Base-by-base conservation (phyloP, 352 stramenopile genomes). In the Plasmopara viticola region DNA sequence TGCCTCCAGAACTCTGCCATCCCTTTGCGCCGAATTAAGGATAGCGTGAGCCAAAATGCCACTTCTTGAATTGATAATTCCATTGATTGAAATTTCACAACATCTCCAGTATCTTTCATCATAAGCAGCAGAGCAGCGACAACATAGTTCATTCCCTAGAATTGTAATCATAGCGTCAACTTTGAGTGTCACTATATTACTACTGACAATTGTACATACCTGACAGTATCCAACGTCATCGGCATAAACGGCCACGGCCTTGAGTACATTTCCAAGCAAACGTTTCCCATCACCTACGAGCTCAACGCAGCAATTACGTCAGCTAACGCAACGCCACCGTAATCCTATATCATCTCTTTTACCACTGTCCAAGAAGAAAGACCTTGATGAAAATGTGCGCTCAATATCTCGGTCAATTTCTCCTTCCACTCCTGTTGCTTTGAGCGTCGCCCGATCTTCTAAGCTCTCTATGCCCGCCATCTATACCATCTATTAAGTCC, bases 71-170 rank as follows among this genome's bases (percentile, higher is more conserved):
- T 30, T 0, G 51, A 73, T 0, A 66, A 44, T 13, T 28, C 51
- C 29, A 60, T 30, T 0, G 64, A 15, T 48, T 62, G 34, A 18
- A 55, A 31, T 12, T 42, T 15, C 8, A 49, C 12, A 40, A 17
- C 4, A 10, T 57, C 25, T 40, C 54, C 31, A n/a, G 42, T 18
- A 14, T 64, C 58, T 44, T 67, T 74, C 38, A 82, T 58, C 15
- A 79, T 48, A 18, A 89, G 54, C 37, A 94, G 48, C 2, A 89
- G 47, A 9, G 66, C 62, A 20, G 77, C 83, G 0, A 78, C 80
- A 18, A 91, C 78, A 60, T 90, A 94, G 59, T 91, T 94, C 83
- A 94, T 94, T 5, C 83, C 83, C 78, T 90, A 33, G 0, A 39
- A 52, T 0, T 10, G 53, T 18, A 57, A 38, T 15, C 35, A 42